Evolutionary conservation across 805 yeast genomes (phyloP).

Genomic region (Pichia californica): DNA sequence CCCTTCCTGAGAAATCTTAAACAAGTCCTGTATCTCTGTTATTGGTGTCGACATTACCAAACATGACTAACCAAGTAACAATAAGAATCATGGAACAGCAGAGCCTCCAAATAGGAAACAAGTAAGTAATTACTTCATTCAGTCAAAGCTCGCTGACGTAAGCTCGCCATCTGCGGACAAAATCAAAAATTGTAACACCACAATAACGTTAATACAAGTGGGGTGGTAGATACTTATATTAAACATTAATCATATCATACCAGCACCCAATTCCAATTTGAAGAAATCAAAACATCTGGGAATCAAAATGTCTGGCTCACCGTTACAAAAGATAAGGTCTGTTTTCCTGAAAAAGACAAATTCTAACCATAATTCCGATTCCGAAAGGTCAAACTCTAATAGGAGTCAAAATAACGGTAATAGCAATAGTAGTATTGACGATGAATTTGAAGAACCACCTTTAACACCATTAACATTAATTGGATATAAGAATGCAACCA

Average conservation of each 20-base stretch:
- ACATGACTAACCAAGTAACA: no score
- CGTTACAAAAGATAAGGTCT: constrained; percentile 4
- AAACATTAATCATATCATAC: no score
- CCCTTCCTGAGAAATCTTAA: constrained; percentile 4
- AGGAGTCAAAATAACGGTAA: background rate
- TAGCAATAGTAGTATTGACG: background rate
- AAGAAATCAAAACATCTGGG: no score
- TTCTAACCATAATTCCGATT: background rate
- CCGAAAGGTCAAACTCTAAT: background rate
- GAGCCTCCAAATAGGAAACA: no score
- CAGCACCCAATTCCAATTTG: no score
- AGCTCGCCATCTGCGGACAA: no score
- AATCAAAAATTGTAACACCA: no score
- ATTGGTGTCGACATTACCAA: background rate
- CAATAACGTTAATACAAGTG: no score
- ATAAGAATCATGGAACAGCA: no score
- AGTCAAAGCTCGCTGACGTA: no score
- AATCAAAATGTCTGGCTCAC: background rate
- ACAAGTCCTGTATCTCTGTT: background rate
- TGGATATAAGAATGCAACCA: constrained; percentile 59
- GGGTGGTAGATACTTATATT: no score
- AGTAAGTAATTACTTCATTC: no score
- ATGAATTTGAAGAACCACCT: constrained; percentile 29
- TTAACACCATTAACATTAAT: constrained; percentile 47
- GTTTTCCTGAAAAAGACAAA: background rate